phyloP scores from a whole-genome alignment of 495 filamentous ascomycete genomes.

The Thozetella sp. region DNA sequence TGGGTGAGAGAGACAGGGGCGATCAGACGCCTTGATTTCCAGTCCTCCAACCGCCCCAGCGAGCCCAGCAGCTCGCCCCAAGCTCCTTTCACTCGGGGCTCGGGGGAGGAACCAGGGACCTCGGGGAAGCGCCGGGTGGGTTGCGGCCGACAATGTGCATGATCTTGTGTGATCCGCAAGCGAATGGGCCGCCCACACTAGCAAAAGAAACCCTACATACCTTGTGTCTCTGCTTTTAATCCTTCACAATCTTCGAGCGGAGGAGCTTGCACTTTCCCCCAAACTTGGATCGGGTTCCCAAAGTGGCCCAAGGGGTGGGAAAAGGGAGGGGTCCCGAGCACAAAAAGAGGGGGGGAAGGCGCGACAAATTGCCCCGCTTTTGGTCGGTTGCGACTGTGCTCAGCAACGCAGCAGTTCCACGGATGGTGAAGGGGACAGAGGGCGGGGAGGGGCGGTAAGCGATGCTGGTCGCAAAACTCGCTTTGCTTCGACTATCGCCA shows the following conservation, averaged over 20 bases:
- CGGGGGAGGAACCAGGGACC: too few relatives aligned
- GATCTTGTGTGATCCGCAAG: neutral
- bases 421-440: neutral
- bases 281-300: neutral
- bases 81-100: neutral
- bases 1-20: neutral
- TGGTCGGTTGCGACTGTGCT: slow-evolving; percentile 5
- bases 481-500: neutral
- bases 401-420: too few relatives aligned
- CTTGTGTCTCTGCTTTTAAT: too few relatives aligned
- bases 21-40: neutral
- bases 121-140: too few relatives aligned
- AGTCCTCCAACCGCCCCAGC: neutral
- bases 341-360: neutral
- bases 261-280: neutral
- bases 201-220: too few relatives aligned
- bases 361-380: slow-evolving; percentile 18
- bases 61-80: neutral
- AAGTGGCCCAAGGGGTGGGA: neutral
- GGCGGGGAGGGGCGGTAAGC: neutral
- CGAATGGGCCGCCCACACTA: neutral
- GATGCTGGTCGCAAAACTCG: neutral
- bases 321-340: slow-evolving; percentile 1
- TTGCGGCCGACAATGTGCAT: neutral
- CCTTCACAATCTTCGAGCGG: too few relatives aligned